Evolutionary conservation across 139 green algal species (phyloP).

Genomic region (Pleodorina starrii): DNA sequence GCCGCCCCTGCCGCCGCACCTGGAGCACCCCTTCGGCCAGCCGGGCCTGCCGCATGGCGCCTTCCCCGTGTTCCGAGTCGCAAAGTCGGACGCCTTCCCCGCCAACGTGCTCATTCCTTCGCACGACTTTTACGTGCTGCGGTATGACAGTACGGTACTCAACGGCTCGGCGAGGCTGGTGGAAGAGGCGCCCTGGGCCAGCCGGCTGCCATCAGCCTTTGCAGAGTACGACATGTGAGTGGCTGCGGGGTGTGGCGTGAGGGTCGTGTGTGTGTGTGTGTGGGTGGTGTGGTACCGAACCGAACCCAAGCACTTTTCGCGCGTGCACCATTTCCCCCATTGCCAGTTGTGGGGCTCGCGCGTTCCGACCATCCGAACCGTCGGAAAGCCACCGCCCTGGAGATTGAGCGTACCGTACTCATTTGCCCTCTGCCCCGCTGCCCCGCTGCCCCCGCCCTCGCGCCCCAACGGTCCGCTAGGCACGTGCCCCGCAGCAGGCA

Average conservation of each 20-base stretch:
- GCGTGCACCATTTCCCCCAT: too few species aligned
- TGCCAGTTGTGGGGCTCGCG: too few species aligned
- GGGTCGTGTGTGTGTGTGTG: too few species aligned
- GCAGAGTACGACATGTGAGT: not conserved
- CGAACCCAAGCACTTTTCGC: too few species aligned
- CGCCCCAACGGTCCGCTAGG: not conserved
- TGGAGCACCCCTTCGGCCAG: not conserved
- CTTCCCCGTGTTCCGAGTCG: not conserved
- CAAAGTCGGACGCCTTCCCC: not conserved
- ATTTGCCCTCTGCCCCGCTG: too few species aligned
- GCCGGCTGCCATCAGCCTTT: not conserved
- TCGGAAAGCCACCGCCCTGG: too few species aligned
- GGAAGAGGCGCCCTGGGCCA: not conserved
- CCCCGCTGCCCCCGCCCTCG: too few species aligned
- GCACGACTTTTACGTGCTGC: constrained; percentile 12
- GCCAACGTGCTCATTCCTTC: not conserved
- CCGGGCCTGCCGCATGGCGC: not conserved
- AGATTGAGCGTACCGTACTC: too few species aligned
- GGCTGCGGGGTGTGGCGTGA: too few species aligned
- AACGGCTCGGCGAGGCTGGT: not conserved
- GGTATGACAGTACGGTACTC: constrained; percentile 23
- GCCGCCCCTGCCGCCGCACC: not conserved
- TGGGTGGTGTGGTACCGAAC: too few species aligned
- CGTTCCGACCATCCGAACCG: too few species aligned
- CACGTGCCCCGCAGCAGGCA: not conserved